Evolutionary conservation across 2,329 filamentous ascomycete species (phyloP).

Genomic region (Aspergillus hortae): DNA sequence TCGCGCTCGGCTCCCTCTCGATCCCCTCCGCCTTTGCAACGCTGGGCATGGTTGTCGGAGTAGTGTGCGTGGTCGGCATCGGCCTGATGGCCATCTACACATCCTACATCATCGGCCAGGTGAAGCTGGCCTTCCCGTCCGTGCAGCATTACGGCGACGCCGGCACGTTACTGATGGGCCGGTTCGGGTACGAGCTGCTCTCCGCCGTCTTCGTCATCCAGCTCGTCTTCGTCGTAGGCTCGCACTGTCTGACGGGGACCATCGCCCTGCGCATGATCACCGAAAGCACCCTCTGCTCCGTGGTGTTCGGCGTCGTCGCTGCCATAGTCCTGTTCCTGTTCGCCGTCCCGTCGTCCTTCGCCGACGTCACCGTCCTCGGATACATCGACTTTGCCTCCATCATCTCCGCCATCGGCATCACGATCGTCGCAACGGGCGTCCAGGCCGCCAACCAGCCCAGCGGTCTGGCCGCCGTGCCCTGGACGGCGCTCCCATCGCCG

Average conservation of each 20-base stretch:
- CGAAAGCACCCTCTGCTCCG: constrained; percentile 36
- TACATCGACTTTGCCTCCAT: constrained; percentile 39
- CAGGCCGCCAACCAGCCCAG: constrained; percentile 17
- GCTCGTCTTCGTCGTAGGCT: constrained; percentile 42
- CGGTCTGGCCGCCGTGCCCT: constrained; percentile 24
- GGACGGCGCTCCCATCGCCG: constrained; percentile 28
- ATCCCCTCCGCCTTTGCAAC: constrained; percentile 45
- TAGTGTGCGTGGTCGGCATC: constrained; percentile 41
- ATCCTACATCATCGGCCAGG: constrained; percentile 39
- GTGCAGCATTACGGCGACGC: constrained; percentile 45
- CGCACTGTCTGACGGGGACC: constrained; percentile 44
- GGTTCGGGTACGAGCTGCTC: constrained; percentile 41
- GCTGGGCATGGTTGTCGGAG: constrained; percentile 46
- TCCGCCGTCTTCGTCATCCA: constrained; percentile 43
- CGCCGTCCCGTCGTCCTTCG: constrained; percentile 33
- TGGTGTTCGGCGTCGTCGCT: constrained; percentile 43
- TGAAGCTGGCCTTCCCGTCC: constrained; percentile 35
- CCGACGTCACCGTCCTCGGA: constrained; percentile 36
- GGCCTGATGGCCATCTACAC: constrained; percentile 43
- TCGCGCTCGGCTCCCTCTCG: constrained; percentile 47
- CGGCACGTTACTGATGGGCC: constrained; percentile 41
- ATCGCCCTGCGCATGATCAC: constrained; percentile 45
- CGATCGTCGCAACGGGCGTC: constrained; percentile 34
- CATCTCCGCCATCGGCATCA: constrained; percentile 31
- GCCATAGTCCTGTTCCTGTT: constrained; percentile 34